Percentiles rank a stretch among this genome's conserved stretches.
Conservation (phyloP, 768 basidiomycete genomes). For the Gloeostereum incarnatum region DNA sequence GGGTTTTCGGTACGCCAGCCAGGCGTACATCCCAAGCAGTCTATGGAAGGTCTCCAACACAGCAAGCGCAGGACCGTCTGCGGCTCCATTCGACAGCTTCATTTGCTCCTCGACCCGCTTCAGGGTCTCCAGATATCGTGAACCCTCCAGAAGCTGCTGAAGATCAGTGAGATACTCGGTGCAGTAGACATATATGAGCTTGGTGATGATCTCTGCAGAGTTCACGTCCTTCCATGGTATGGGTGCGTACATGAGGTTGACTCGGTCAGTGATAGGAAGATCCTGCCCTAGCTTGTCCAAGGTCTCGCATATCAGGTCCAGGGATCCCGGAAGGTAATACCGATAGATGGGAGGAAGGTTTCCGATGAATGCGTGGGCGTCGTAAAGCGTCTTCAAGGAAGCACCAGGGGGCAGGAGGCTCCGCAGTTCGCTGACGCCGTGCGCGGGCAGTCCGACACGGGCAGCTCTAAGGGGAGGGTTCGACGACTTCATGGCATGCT, state of each 20-base stretch:
- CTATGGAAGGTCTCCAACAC: conserved; percentile 72
- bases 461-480: conserved; percentile 45
- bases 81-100: conserved; percentile 1
- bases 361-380: conserved; percentile 41
- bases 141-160: conserved; percentile 20
- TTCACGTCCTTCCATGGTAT: conserved; percentile 38
- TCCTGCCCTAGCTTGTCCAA: conserved; percentile 29
- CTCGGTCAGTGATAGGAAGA: conserved; percentile 34
- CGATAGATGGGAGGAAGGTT: conserved; percentile 33
- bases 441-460: conserved; percentile 22
- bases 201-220: conserved; percentile 20
- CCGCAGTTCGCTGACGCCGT: conserved; percentile 12
- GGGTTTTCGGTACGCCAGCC: conserved; percentile 67
- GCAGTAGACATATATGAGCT: conserved; percentile 34
- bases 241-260: conserved; percentile 41
- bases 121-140: conserved; percentile 30
- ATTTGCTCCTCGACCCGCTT: conserved; percentile 28
- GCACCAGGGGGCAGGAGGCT: conserved; percentile 33
- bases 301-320: conserved; percentile 24
- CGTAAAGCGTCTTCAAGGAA: conserved; percentile 30
- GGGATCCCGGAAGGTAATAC: conserved; percentile 11
- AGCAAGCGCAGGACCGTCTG: conserved; percentile 11
- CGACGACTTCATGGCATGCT: conserved; percentile 40
- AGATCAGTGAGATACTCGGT: conserved; percentile 33
- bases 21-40: conserved; percentile 69